Base-by-base conservation (phyloP, 2,329 filamentous ascomycete genomes). In the Botrytis byssoidea region DNA sequence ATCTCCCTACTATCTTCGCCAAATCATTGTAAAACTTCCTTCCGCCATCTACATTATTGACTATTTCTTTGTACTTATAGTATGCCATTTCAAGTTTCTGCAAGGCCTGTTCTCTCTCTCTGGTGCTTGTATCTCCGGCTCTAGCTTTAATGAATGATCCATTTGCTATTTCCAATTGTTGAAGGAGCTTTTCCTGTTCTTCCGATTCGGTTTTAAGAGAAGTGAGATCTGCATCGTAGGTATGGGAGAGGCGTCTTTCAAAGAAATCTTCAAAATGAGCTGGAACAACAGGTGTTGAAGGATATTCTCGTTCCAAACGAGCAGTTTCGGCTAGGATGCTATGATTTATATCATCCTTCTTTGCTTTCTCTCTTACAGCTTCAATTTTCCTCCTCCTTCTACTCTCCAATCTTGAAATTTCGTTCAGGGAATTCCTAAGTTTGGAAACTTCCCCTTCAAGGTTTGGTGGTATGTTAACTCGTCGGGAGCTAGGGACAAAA, bases 21-120 rank as follows among this genome's bases (percentile, higher is more conserved):
- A 99, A 87, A 80, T 98, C 95, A 78, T 99, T 99, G 85, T 98
- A 99, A 81, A 99, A 99, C 81, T 96, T 98, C 71, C 95, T 87
- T 0, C 94, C 96, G 0, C 92, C 93, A 77, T 98, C 95, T 4
- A 98, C 87, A 80, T 98, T 97, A 77, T 89, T 93, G 73, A 97
- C 90, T 73, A 98, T 93, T 82, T 99, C 95, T 83, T 97, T 97
- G 85, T 98, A 98, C 83, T 95, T 97, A 82, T 94, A 90, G 81
- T 97, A 98, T 0, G 94, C 95, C 76, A 93, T 94, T 82, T 98
- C 95, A 16, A 99, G 85, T 75, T 88, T 90, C 82, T 99, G 96
- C 67, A 99, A 84, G 0, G 94, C 94, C 77, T 92, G 88, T 81
- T 98, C 95, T 22, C 96, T 90, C 80, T 97, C 94, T 74, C 87